Evolutionary conservation across 768 basidiomycete genomes (phyloP).

Genomic region (Gelatoporia subvermispora): DNA sequence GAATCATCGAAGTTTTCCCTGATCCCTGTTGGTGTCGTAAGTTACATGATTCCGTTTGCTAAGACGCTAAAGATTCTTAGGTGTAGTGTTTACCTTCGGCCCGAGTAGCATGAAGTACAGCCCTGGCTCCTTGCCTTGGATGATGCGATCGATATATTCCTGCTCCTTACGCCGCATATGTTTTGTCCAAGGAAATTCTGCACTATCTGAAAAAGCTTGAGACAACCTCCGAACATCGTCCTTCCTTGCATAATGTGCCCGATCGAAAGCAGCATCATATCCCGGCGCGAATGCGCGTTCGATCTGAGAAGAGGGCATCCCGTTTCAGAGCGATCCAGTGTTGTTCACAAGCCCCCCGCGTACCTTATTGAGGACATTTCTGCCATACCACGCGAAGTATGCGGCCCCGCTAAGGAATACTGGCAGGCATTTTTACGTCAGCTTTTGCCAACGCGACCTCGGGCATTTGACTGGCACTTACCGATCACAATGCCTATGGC

Average conservation of each 20-base stretch:
- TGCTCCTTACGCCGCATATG: constrained; percentile 74
- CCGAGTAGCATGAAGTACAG: constrained; percentile 77
- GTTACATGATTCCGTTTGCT: too few relatives aligned
- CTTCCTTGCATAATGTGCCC: constrained; percentile 44
- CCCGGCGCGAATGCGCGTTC: constrained; percentile 73
- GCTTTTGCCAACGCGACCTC: too few relatives aligned
- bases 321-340: constrained; percentile 3
- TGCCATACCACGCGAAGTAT: constrained; percentile 80
- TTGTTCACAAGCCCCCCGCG: constrained; percentile 14
- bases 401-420: constrained; percentile 68
- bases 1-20: constrained; percentile 82
- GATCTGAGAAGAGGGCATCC: constrained; percentile 51
- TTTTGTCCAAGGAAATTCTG: constrained; percentile 44
- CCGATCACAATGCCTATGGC: too few relatives aligned
- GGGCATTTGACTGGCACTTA: too few relatives aligned
- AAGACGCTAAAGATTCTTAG: too few relatives aligned
- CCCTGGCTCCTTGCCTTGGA: constrained; percentile 66
- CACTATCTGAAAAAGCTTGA: constrained; percentile 24
- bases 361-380: constrained; percentile 76
- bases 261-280: constrained; percentile 78
- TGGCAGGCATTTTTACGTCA: constrained; percentile 14
- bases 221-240: constrained; percentile 22
- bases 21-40: too few relatives aligned
- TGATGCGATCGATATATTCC: constrained; percentile 69
- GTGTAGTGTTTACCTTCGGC: constrained; percentile 76